These are phyloP conservation scores for Acer saccharum DNA, from an alignment of 345 rosid species.

Conservation along the genomic window DNA sequence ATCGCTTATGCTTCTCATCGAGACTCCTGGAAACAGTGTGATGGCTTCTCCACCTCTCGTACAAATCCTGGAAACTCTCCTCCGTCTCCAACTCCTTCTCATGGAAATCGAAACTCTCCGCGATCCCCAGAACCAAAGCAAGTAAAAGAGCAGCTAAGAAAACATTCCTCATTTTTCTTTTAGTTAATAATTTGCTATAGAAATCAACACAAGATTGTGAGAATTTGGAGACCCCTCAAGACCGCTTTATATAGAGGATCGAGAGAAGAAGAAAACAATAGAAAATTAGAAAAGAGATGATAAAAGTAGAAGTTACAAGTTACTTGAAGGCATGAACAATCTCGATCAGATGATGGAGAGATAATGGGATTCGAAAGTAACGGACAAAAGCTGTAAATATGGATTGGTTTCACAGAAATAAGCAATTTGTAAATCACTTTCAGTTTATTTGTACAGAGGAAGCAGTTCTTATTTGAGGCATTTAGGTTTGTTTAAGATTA, in stretches of 20 bases:
- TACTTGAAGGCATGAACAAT: slow-evolving; percentile 48
- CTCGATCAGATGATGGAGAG: neutral
- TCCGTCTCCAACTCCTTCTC: slow-evolving; percentile 66
- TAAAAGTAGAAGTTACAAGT: slow-evolving; percentile 44
- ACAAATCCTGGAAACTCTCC: slow-evolving; percentile 70
- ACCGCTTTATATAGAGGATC: slow-evolving; percentile 35
- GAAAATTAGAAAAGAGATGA: slow-evolving; percentile 12
- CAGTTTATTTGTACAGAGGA: neutral
- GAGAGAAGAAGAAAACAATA: neutral
- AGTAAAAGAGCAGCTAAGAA: slow-evolving; percentile 39
- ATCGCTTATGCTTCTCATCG: slow-evolving; percentile 61
- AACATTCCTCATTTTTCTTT: slow-evolving; percentile 28
- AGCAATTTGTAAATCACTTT: slow-evolving; percentile 12
- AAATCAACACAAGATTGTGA: neutral
- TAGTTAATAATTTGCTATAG: neutral
- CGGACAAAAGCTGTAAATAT: slow-evolving; percentile 8
- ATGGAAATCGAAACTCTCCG: slow-evolving; percentile 64
- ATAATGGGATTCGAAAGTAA: slow-evolving; percentile 21
- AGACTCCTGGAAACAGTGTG: slow-evolving; percentile 70
- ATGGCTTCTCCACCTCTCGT: slow-evolving; percentile 88
- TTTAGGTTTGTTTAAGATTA: neutral
- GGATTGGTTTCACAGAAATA: slow-evolving; percentile 12
- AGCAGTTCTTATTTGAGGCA: slow-evolving; percentile 2
- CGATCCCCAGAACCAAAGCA: slow-evolving; percentile 42
- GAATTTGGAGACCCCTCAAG: neutral